Evolutionary conservation across 306 rosid species (phyloP).

Genomic region (Cucumis melo): DNA sequence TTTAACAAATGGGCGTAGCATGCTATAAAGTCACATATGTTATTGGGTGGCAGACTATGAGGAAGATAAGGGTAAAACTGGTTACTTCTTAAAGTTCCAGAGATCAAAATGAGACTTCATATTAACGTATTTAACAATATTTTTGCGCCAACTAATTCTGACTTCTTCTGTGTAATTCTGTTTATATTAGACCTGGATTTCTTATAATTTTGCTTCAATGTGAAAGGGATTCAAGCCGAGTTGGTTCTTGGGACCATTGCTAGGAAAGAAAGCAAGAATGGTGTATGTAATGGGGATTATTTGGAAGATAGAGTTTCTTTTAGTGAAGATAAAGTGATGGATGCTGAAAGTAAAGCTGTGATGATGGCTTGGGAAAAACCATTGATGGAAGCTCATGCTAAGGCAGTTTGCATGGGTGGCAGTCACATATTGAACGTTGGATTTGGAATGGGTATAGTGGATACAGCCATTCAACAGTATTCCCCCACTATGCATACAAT

Average conservation of each 20-base stretch:
- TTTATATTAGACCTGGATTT: background rate
- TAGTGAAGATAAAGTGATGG: constrained; percentile 83
- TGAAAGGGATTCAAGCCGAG: constrained; percentile 75
- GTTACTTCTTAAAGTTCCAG: background rate
- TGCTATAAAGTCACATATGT: background rate
- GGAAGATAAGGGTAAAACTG: background rate
- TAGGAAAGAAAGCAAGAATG: constrained; percentile 33
- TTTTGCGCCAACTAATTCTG: background rate
- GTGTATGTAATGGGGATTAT: constrained; percentile 31
- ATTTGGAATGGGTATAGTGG: constrained; percentile 93
- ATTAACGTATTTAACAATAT: background rate
- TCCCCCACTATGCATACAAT: constrained; percentile 57
- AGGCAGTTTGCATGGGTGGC: constrained; percentile 82
- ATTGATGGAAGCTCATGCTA: constrained; percentile 94
- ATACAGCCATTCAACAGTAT: constrained; percentile 71
- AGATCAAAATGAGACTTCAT: background rate
- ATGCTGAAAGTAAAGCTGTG: constrained; percentile 68
- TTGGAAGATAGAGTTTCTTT: constrained; percentile 73
- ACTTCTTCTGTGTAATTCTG: background rate
- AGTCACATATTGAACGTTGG: constrained; percentile 74
- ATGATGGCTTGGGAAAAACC: constrained; percentile 99
- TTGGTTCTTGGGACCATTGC: constrained; percentile 68
- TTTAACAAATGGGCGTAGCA: background rate
- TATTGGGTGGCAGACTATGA: background rate
- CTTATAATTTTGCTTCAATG: background rate